Percentiles rank a stretch among this genome's conserved stretches.
phyloP scores from a whole-genome alignment of 2,329 filamentous ascomycete genomes.

The Daldinia sp. region DNA sequence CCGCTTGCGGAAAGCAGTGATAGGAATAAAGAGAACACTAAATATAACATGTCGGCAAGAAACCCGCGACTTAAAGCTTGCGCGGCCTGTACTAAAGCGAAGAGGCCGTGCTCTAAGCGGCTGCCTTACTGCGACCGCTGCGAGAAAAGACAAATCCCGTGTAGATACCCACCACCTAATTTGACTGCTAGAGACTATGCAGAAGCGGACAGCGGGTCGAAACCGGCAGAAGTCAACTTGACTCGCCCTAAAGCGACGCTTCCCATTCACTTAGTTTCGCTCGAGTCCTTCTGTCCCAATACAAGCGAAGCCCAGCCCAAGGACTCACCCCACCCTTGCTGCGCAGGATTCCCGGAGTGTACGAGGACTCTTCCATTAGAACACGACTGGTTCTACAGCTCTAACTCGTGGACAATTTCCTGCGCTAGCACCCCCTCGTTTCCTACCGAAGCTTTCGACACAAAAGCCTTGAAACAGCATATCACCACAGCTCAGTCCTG shows the following conservation, averaged over 20 bases:
- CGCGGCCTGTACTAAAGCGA: conserved; percentile 20
- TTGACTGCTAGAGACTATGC: conserved; percentile 21
- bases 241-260: not conserved
- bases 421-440: not conserved
- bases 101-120: conserved; percentile 20
- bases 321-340: not conserved
- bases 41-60: not conserved
- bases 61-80: conserved; percentile 12
- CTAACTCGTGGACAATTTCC: not conserved
- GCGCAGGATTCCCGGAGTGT: not conserved
- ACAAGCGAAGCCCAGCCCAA: not conserved
- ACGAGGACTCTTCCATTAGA: not conserved
- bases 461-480: not conserved
- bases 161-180: conserved; percentile 17
- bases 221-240: not conserved
- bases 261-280: not conserved
- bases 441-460: not conserved
- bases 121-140: conserved; percentile 12
- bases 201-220: not conserved
- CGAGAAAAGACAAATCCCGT: conserved; percentile 10
- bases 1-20: not conserved
- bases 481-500: conserved; percentile 4
- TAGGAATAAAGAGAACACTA: not conserved
- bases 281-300: not conserved
- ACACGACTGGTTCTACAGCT: not conserved